Conservation (phyloP, 2,329 filamentous ascomycete genomes). For the Colletotrichum sp. region DNA sequence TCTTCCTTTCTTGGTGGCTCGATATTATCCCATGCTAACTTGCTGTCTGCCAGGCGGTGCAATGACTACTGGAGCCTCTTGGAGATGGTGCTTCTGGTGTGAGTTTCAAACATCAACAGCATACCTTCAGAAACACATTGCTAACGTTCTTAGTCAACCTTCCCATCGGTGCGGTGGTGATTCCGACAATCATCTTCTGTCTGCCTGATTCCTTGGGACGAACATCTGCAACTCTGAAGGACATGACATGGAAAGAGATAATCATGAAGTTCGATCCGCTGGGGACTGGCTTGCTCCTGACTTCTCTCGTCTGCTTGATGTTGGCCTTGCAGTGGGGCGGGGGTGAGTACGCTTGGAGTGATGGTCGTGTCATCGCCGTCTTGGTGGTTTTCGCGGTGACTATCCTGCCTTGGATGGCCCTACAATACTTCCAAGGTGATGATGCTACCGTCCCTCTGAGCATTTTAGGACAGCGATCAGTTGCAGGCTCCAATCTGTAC, state of each 20-base stretch:
- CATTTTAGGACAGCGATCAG: not conserved
- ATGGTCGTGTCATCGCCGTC: not conserved
- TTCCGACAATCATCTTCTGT: slow-evolving; percentile 30
- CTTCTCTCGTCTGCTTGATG: rapidly evolving
- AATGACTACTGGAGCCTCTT: not conserved
- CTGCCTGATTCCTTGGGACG: not conserved
- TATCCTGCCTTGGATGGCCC: not conserved
- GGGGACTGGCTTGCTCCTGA: slow-evolving; percentile 20
- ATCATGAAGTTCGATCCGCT: slow-evolving; percentile 26
- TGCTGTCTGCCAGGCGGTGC: not conserved
- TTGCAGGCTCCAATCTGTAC: not conserved
- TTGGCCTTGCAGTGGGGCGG: not conserved
- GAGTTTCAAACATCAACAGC: rapidly evolving
- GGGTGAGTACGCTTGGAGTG: not conserved
- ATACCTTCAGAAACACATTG: rapidly evolving
- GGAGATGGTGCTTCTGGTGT: not conserved
- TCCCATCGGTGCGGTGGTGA: not conserved
- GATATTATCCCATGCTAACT: not conserved
- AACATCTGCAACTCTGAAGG: not conserved
- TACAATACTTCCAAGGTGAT: not conserved
- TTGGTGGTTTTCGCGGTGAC: not conserved
- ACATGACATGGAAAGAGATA: not conserved
- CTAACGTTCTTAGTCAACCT: not conserved
- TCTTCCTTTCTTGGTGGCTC: not conserved
- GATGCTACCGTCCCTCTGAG: not conserved